A percentile compares a stretch with the other conserved stretches of the same genome.
Evolutionary conservation across 1,284 basidiomycete genomes (phyloP).

Genomic region (Ceratobasidium papillatum): DNA sequence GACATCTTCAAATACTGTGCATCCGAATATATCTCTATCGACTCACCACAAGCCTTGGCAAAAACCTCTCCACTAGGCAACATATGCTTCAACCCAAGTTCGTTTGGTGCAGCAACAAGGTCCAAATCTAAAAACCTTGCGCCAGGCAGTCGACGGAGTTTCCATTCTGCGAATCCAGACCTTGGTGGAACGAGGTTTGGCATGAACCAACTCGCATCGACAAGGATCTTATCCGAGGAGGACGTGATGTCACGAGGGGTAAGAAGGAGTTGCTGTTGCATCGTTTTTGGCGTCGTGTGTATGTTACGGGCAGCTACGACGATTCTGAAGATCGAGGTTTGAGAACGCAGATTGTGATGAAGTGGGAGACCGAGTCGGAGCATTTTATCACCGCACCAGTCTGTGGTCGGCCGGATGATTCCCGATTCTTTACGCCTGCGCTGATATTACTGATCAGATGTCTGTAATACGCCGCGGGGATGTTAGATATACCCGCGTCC

Average conservation of each 20-base stretch:
- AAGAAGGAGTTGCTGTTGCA: conserved; percentile 36
- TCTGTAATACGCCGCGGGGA: conserved; percentile 15
- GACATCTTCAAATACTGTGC: background rate
- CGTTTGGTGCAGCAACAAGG: conserved; percentile 70
- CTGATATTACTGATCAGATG: conserved; percentile 31
- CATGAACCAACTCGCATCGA: conserved; percentile 91
- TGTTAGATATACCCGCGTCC: background rate
- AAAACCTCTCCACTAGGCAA: conserved; percentile 82
- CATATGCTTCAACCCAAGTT: conserved; percentile 90
- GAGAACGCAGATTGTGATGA: background rate
- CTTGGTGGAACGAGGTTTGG: conserved; percentile 74
- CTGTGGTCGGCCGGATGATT: background rate
- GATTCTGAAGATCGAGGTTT: conserved; percentile 1
- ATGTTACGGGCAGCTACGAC: background rate
- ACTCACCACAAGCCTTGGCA: conserved; percentile 79
- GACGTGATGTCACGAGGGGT: conserved; percentile 40
- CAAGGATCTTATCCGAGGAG: conserved; percentile 57
- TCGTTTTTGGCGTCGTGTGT: conserved; percentile 6
- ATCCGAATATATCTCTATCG: background rate
- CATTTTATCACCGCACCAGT: conserved; percentile 29
- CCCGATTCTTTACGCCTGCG: conserved; percentile 31
- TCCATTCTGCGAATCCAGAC: conserved; percentile 64
- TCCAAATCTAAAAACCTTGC: conserved; percentile 88
- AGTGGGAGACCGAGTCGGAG: conserved; percentile 7
- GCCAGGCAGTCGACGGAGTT: conserved; percentile 71